These are phyloP conservation scores for Volvox reticuliferus DNA, from an alignment of 139 green algal species.

Conservation along the genomic window DNA sequence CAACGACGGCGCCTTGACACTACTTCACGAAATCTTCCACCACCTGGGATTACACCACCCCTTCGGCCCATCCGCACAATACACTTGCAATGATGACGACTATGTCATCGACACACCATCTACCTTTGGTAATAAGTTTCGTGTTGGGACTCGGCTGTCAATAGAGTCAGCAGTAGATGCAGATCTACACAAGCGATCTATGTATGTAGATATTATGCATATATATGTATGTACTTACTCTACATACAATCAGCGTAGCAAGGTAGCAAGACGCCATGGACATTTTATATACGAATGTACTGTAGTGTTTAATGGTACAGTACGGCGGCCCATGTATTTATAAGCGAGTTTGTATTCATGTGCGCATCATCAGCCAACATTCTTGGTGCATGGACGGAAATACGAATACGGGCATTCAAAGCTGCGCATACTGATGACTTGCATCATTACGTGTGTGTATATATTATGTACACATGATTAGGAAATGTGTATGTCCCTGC, in stretches of 20 bases:
- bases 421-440: too few species aligned
- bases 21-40: conserved; percentile 25
- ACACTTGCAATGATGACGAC: background rate
- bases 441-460: too few species aligned
- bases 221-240: background rate
- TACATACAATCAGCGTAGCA: background rate
- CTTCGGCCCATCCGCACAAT: background rate
- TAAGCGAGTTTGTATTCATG: too few species aligned
- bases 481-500: background rate
- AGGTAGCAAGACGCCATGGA: too few species aligned
- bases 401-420: background rate
- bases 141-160: too few species aligned
- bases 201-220: background rate
- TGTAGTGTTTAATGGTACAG: background rate
- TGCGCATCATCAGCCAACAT: too few species aligned
- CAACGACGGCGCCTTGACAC: background rate
- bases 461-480: too few species aligned
- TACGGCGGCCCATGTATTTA: too few species aligned
- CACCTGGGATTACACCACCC: conserved; percentile 28
- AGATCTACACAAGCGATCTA: too few species aligned
- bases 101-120: conserved; percentile 20
- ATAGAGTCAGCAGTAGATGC: too few species aligned
- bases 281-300: background rate
- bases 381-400: too few species aligned
- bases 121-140: background rate